These are phyloP conservation scores for Dysphania ambrosioides DNA, from an alignment of 148 eudicot genomes.

Conservation along the genomic window DNA sequence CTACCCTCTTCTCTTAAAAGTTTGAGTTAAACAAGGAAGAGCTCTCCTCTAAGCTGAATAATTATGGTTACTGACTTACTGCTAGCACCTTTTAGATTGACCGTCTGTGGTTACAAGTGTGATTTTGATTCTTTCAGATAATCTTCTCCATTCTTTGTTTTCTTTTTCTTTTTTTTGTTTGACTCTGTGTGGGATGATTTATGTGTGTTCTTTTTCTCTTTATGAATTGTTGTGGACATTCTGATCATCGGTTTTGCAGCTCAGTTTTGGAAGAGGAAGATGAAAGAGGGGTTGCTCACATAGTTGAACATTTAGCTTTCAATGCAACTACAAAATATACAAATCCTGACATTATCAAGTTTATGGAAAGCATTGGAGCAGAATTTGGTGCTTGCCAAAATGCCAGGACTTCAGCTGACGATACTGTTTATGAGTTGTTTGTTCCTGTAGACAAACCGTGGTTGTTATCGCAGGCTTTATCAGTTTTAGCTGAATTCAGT, in stretches of 20 bases:
- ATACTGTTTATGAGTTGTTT: slow-evolving; percentile 84
- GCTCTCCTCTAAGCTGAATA: background rate
- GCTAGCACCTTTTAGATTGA: background rate
- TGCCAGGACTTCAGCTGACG: slow-evolving; percentile 82
- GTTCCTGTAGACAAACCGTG: slow-evolving; percentile 92
- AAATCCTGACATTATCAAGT: slow-evolving; percentile 70
- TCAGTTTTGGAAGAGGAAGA: slow-evolving; percentile 93
- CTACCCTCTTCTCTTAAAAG: background rate
- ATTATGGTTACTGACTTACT: background rate
- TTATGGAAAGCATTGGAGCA: slow-evolving; percentile 81
- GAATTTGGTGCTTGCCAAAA: slow-evolving; percentile 92
- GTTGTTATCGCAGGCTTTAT: slow-evolving; percentile 71
- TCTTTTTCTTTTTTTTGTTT: too few relatives aligned
- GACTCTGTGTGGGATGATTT: slow-evolving; percentile 2
- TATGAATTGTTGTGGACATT: background rate
- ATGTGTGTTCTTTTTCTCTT: background rate
- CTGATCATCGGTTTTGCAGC: slow-evolving; percentile 51
- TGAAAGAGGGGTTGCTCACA: slow-evolving; percentile 92
- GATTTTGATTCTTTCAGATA: background rate
- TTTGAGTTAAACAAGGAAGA: background rate
- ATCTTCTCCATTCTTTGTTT: background rate
- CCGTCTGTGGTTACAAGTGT: background rate
- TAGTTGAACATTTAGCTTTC: slow-evolving; percentile 93
- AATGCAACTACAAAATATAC: slow-evolving; percentile 83
- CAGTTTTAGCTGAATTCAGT: slow-evolving; percentile 82